Evolutionary conservation across 1,284 basidiomycete genomes (phyloP), one percentile per base, ranked within the genome.

Genomic region (Puccinia polysora): DNA sequence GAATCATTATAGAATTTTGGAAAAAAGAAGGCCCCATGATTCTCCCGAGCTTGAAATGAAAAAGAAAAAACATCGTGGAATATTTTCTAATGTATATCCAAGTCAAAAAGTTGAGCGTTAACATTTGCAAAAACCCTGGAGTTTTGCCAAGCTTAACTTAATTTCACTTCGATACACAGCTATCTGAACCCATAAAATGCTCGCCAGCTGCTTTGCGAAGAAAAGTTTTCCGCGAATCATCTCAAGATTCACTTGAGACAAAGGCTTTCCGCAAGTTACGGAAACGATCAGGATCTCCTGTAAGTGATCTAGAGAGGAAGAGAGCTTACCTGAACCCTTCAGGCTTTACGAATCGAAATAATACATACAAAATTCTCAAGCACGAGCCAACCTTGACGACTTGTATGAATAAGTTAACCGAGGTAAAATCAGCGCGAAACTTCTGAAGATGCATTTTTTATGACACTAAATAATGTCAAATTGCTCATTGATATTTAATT

Each of bases 31-130:
- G 28, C 20, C 34, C 25, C 4, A 43, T 6, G 18, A 30, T 10
- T 63, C 45, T 1, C 43, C 60, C 8, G 23, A 20, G 7, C 28
- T 34, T 30, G 45, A 50, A 49, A 15, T 63, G 4, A 43, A 49
- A 32, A 18, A 49, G 32, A 43, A 32, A 28, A 4, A 30, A 34
- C 60, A 40, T 50, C 28, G 32, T 49, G 18, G 25, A 34, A 47
- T 34, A 15, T 18, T 34, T 32, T 30, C 7, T 23, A 47, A 40
- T 62, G 28, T 43, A 47, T 62, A 25, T 36, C n/a, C 45, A 28
- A 15, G n/a, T 49, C 28, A 12, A 63, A 63, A 63, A 63, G 60
- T 63, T 63, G n/a, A 63, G 60, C 45, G n/a, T n/a, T n/a, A n/a
- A n/a, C n/a, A n/a, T n/a, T n/a, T n/a, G n/a, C n/a, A n/a, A n/a